phyloP scores from a whole-genome alignment of 2,329 filamentous ascomycete genomes.

The Fusarium nelsonii region DNA sequence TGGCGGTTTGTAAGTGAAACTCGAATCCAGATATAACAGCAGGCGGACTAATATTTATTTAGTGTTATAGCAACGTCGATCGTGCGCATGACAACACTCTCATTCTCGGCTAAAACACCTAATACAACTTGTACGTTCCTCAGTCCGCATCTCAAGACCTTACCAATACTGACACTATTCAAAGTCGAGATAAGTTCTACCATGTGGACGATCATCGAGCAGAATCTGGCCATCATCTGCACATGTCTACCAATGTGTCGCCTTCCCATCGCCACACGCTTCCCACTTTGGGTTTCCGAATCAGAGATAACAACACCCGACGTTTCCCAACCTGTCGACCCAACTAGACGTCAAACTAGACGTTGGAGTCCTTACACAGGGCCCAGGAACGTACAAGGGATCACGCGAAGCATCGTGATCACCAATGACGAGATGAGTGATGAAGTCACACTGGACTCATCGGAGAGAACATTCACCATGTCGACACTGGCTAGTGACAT shows the following conservation, averaged over 20 bases:
- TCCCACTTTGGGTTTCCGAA: slow-evolving; percentile 51
- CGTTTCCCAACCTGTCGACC: slow-evolving; percentile 4
- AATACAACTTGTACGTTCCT: slow-evolving; percentile 53
- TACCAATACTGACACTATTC: not conserved
- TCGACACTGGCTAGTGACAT: slow-evolving; percentile 27
- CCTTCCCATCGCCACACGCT: slow-evolving; percentile 53
- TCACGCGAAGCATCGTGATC: slow-evolving; percentile 48
- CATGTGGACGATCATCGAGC: slow-evolving; percentile 56
- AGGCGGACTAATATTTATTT: not conserved
- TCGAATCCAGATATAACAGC: not conserved
- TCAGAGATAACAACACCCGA: slow-evolving; percentile 22
- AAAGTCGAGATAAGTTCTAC: slow-evolving; percentile 54
- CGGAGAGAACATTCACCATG: slow-evolving; percentile 25
- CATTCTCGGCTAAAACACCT: slow-evolving; percentile 55
- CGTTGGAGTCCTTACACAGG: slow-evolving; percentile 53
- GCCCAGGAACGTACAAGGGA: slow-evolving; percentile 47
- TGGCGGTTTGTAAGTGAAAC: slow-evolving; percentile 57
- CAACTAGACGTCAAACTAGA: slow-evolving; percentile 28
- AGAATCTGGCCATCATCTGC: slow-evolving; percentile 57
- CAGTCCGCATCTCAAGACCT: not conserved
- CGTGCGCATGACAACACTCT: slow-evolving; percentile 56
- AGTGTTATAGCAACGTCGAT: slow-evolving; percentile 58
- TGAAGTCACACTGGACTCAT: slow-evolving; percentile 51
- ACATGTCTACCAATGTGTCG: slow-evolving; percentile 57
- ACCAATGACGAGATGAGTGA: slow-evolving; percentile 50